Percentiles rank a stretch among this genome's conserved stretches.
Evolutionary conservation across 441 rosid genomes (phyloP).

Genomic region (Jatropha multifida): DNA sequence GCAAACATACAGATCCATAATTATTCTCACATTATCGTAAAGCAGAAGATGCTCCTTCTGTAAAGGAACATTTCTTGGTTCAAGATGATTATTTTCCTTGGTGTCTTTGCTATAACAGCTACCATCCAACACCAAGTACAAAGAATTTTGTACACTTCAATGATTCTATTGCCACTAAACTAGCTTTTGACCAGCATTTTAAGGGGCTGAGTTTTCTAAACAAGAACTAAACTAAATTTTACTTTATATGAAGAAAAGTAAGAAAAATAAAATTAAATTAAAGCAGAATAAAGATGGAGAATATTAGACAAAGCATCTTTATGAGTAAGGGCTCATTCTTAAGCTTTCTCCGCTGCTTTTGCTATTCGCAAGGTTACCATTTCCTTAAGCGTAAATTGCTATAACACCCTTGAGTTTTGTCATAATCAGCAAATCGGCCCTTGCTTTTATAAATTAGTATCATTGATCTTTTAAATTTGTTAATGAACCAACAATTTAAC

Average conservation of each 20-base stretch:
- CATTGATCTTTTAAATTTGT: too few species aligned
- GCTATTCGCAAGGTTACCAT: slow-evolving; percentile 24
- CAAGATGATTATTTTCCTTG: background rate
- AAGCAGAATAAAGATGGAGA: slow-evolving; percentile 40
- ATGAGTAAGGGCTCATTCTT: slow-evolving; percentile 29
- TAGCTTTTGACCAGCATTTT: slow-evolving; percentile 11
- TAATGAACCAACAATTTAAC: too few species aligned
- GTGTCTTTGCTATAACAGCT: background rate
- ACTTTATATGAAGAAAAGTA: slow-evolving; percentile 12
- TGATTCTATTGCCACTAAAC: background rate
- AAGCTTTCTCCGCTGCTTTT: slow-evolving; percentile 25
- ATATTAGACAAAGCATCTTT: slow-evolving; percentile 42
- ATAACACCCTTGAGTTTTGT: too few species aligned
- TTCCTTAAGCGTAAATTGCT: too few species aligned
- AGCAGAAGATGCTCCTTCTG: slow-evolving; percentile 10
- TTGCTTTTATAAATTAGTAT: too few species aligned
- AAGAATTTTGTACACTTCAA: background rate
- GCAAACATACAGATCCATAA: background rate
- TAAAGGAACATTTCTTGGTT: slow-evolving; percentile 1
- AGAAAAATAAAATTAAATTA: slow-evolving; percentile 13
- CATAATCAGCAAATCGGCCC: too few species aligned
- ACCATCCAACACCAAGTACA: background rate
- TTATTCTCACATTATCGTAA: background rate
- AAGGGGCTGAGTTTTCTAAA: background rate
- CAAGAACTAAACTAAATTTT: slow-evolving; percentile 10